A percentile compares a stretch with the other conserved stretches of the same genome.
Evolutionary conservation across 257 asterid genomes (phyloP).

Genomic region (Salvia miltiorrhiza): DNA sequence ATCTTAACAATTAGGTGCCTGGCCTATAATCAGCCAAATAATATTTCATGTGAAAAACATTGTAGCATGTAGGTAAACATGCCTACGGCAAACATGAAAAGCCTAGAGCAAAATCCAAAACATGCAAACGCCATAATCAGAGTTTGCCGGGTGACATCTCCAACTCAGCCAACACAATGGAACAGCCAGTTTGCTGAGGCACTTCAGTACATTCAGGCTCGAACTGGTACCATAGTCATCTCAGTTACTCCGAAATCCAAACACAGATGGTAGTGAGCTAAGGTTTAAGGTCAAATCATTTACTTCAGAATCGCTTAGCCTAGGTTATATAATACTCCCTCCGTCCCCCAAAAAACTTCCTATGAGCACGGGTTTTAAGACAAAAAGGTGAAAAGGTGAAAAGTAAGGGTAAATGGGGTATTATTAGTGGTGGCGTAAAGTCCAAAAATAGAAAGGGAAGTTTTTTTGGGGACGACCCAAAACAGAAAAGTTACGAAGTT

Average conservation of each 20-base stretch:
- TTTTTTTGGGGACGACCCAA: too few species aligned
- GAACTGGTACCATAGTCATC: conserved; percentile 2
- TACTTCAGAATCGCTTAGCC: too few species aligned
- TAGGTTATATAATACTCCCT: too few species aligned
- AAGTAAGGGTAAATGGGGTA: too few species aligned
- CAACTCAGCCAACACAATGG: background rate
- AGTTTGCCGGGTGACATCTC: conserved; percentile 14
- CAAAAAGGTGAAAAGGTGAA: too few species aligned
- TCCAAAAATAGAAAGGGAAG: too few species aligned
- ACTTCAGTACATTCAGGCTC: background rate
- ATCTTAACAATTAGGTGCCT: background rate
- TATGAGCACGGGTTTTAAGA: too few species aligned
- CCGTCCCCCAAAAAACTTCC: too few species aligned
- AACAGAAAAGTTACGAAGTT: too few species aligned
- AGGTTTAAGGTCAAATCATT: background rate
- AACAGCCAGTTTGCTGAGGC: conserved; percentile 7
- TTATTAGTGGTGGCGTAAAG: too few species aligned
- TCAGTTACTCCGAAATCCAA: background rate
- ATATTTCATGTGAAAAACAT: background rate
- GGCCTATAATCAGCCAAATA: background rate
- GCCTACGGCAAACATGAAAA: background rate
- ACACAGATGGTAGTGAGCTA: background rate
- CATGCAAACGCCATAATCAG: background rate
- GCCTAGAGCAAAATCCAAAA: conserved; percentile 2
- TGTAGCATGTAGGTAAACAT: conserved; percentile 3